These are phyloP conservation scores for Kazachstania sp. DNA, from an alignment of 1,139 yeast species.

Conservation along the genomic window DNA sequence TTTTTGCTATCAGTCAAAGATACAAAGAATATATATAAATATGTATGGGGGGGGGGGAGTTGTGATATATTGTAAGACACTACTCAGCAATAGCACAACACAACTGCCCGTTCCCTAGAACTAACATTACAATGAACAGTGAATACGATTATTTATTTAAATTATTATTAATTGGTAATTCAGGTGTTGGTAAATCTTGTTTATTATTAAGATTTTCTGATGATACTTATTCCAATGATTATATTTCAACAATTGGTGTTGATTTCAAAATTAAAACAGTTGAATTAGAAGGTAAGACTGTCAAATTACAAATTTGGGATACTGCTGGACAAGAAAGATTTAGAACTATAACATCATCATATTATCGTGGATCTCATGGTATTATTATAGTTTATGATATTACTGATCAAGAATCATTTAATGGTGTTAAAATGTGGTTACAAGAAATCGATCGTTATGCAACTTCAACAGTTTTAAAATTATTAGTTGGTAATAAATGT, in stretches of 20 bases:
- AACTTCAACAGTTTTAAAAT: conserved; percentile 93
- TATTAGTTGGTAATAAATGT: conserved; percentile 94
- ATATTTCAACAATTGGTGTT: conserved; percentile 95
- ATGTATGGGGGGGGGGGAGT: background rate
- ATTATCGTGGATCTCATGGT: conserved; percentile 98
- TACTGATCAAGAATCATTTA: conserved; percentile 95
- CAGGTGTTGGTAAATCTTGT: conserved; percentile 98
- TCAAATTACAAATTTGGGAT: conserved; percentile 97
- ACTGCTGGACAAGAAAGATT: conserved; percentile 99
- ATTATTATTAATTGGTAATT: conserved; percentile 88
- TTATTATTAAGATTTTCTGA: conserved; percentile 91
- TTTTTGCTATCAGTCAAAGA: no score
- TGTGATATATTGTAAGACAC: no score
- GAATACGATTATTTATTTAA: conserved; percentile 96
- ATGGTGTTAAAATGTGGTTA: conserved; percentile 96
- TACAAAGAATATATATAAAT: background rate
- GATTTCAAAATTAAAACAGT: conserved; percentile 97
- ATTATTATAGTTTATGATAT: conserved; percentile 96
- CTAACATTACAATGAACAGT: conserved; percentile 49
- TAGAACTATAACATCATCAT: conserved; percentile 94
- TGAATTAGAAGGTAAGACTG: conserved; percentile 93
- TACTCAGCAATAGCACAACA: no score
- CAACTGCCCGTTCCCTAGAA: no score
- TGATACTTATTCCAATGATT: conserved; percentile 94
- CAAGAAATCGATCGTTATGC: conserved; percentile 98